Evolutionary conservation across 176 grass and related monocot species (phyloP).

Genomic region (Dactylis glomerata): DNA sequence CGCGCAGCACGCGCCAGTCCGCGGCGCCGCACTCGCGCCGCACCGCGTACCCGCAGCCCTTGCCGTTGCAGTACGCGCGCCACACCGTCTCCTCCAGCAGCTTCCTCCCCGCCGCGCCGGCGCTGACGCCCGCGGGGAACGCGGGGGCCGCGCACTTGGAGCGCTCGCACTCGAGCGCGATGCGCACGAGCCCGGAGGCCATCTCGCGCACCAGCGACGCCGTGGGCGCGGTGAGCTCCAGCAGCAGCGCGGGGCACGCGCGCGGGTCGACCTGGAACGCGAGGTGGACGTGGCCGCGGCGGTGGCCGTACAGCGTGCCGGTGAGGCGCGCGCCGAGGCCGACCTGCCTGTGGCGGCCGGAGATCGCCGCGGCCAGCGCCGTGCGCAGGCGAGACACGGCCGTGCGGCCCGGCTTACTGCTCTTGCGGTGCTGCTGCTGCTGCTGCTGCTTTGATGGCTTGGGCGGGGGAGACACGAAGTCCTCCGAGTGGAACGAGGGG

Average conservation of each 20-base stretch:
- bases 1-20: conserved; percentile 66
- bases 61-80: conserved; percentile 89
- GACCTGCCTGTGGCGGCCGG: conserved; percentile 50
- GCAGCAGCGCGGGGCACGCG: conserved; percentile 32
- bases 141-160: conserved; percentile 29
- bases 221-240: conserved; percentile 78
- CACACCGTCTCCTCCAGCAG: conserved; percentile 74
- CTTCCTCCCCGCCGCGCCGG: conserved; percentile 33
- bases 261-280: conserved; percentile 79
- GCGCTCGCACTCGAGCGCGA: conserved; percentile 76
- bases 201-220: conserved; percentile 80
- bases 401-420: conserved; percentile 8
- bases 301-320: conserved; percentile 78
- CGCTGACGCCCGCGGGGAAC: background rate
- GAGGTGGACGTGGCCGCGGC: conserved; percentile 72
- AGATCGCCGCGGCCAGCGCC: conserved; percentile 41
- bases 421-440: conserved; percentile 31
- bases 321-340: conserved; percentile 64
- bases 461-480: conserved; percentile 38
- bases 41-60: conserved; percentile 67
- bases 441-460: conserved; percentile 23
- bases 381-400: conserved; percentile 52
- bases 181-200: conserved; percentile 86
- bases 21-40: conserved; percentile 55
- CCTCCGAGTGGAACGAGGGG: conserved; percentile 52